Evolutionary conservation across 1,284 basidiomycete species (phyloP).

Genomic region (Mycena citricolor): DNA sequence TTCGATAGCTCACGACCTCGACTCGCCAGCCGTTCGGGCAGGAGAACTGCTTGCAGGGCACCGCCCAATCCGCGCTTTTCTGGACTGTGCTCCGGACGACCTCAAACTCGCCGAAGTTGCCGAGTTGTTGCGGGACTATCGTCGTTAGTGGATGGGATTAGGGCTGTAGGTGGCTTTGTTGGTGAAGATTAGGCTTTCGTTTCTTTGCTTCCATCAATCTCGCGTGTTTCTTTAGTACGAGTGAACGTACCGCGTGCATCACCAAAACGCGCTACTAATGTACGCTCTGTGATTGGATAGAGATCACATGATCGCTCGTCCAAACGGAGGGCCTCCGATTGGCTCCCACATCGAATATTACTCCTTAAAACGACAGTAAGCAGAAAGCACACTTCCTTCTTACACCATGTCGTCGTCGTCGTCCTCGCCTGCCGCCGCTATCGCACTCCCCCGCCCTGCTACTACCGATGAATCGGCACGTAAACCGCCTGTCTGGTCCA

Average conservation of each 20-base stretch:
- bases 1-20: constrained; percentile 44
- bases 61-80: constrained; percentile 67
- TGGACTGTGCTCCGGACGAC: constrained; percentile 71
- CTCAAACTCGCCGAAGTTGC: constrained; percentile 73
- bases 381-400: too few species aligned
- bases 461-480: constrained; percentile 4
- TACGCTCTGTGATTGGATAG: too few species aligned
- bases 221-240: too few species aligned
- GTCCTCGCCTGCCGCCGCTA: constrained; percentile 12
- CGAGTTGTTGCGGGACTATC: constrained; percentile 75
- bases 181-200: constrained; percentile 20
- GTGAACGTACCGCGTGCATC: too few species aligned
- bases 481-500: constrained; percentile 63
- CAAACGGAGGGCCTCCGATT: too few species aligned
- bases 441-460: constrained; percentile 14
- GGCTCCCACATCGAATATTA: too few species aligned
- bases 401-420: constrained; percentile 20
- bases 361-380: too few species aligned
- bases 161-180: constrained; percentile 43
- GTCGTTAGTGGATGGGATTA: constrained; percentile 53
- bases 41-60: constrained; percentile 29
- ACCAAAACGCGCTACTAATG: too few species aligned
- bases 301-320: too few species aligned
- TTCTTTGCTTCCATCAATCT: too few species aligned
- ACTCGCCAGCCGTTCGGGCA: constrained; percentile 37